phyloP scores from a whole-genome alignment of 768 basidiomycete species.

The Wakefieldia striispora region DNA sequence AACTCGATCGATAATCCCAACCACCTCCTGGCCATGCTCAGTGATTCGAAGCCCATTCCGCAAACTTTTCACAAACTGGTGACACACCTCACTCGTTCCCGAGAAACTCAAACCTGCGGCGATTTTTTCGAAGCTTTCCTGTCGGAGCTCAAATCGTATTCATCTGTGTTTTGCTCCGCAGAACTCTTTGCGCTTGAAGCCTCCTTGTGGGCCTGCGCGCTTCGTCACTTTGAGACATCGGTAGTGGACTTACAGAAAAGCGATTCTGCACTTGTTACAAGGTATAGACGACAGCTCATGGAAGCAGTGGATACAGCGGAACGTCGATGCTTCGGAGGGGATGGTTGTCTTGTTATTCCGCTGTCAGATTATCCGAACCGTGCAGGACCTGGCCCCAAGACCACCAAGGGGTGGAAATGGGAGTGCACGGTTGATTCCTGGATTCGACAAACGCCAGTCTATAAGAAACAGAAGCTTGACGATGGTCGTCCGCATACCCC shows the following conservation, averaged over 20 bases:
- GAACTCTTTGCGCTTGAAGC: slow-evolving; percentile 44
- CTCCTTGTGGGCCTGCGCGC: slow-evolving; percentile 51
- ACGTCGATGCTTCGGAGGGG: slow-evolving; percentile 40
- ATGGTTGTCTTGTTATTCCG: slow-evolving; percentile 15
- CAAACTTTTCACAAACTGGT: slow-evolving; percentile 32
- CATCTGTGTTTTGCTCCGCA: slow-evolving; percentile 31
- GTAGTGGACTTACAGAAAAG: slow-evolving; percentile 22
- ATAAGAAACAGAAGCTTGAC: slow-evolving; percentile 22
- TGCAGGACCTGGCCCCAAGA: slow-evolving; percentile 6
- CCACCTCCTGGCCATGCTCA: slow-evolving; percentile 25
- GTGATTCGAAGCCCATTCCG: slow-evolving; percentile 28
- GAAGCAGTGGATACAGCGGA: slow-evolving; percentile 52
- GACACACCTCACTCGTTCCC: slow-evolving; percentile 14
- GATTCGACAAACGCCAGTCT: slow-evolving; percentile 38
- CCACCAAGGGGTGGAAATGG: slow-evolving; percentile 45
- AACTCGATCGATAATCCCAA: slow-evolving; percentile 4
- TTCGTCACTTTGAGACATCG: slow-evolving; percentile 43
- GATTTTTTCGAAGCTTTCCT: slow-evolving; percentile 26
- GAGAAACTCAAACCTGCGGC: slow-evolving; percentile 5
- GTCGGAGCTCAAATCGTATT: slow-evolving; percentile 23
- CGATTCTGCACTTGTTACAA: slow-evolving; percentile 25
- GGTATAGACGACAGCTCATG: slow-evolving; percentile 42
- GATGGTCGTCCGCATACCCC: neutral
- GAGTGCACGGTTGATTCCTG: slow-evolving; percentile 46
- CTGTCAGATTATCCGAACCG: slow-evolving; percentile 2